Percentiles rank a stretch among this genome's conserved stretches.
Evolutionary conservation across 768 basidiomycete genomes (phyloP).

Genomic region (Paxillus involutus): DNA sequence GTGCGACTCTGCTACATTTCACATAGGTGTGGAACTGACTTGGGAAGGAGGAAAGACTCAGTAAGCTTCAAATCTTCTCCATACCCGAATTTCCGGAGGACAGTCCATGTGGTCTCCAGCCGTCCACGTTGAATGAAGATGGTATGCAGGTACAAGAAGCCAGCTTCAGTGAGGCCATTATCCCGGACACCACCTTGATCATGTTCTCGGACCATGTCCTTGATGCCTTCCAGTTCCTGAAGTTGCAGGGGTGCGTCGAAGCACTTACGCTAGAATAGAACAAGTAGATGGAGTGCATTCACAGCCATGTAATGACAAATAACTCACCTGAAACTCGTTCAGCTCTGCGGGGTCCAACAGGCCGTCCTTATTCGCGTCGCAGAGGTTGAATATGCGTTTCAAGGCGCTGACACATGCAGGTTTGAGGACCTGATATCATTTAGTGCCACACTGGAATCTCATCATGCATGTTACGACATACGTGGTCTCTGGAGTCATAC

Average conservation of each 20-base stretch:
- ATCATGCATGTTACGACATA: slow-evolving; percentile 37
- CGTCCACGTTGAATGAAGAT: slow-evolving; percentile 95
- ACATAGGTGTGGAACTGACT: slow-evolving; percentile 48
- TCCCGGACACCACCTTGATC: slow-evolving; percentile 73
- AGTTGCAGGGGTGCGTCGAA: slow-evolving; percentile 90
- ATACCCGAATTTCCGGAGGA: slow-evolving; percentile 92
- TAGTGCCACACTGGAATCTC: slow-evolving; percentile 9
- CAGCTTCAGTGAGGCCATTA: slow-evolving; percentile 85
- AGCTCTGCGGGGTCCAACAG: slow-evolving; percentile 86
- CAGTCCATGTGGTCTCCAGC: slow-evolving; percentile 97
- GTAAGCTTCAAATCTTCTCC: slow-evolving; percentile 90
- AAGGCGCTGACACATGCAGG: slow-evolving; percentile 87
- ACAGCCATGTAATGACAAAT: neutral
- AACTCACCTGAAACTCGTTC: slow-evolving; percentile 91
- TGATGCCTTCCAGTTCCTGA: slow-evolving; percentile 96
- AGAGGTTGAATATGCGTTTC: slow-evolving; percentile 93
- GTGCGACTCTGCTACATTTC: neutral
- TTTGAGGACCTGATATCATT: slow-evolving; percentile 72
- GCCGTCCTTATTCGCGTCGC: slow-evolving; percentile 93
- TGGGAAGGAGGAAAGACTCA: slow-evolving; percentile 85
- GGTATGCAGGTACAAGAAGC: slow-evolving; percentile 93
- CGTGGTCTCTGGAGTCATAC: slow-evolving; percentile 95
- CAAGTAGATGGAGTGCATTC: neutral
- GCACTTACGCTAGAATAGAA: slow-evolving; percentile 72
- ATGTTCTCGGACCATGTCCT: slow-evolving; percentile 83